Evolutionary conservation across 2,329 filamentous ascomycete species (phyloP).

Genomic region (Aureobasidium mangrovei): DNA sequence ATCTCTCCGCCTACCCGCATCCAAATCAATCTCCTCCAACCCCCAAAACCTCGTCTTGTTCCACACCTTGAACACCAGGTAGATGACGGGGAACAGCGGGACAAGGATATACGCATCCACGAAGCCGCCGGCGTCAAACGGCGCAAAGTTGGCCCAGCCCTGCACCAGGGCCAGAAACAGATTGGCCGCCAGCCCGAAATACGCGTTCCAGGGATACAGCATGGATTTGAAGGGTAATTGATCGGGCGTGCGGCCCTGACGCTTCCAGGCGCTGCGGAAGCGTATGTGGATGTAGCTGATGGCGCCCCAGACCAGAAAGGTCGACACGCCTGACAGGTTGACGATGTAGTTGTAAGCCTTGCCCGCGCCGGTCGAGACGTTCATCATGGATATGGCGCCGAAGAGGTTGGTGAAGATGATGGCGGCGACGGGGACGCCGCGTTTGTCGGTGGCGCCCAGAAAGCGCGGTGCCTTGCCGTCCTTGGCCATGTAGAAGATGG

Average conservation of each 20-base stretch:
- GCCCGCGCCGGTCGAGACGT: slow-evolving; percentile 56
- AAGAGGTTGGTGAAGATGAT: slow-evolving; percentile 62
- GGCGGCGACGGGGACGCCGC: slow-evolving; percentile 53
- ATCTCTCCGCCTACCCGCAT: slow-evolving; percentile 33
- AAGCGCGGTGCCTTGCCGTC: slow-evolving; percentile 62
- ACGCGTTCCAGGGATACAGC: slow-evolving; percentile 45
- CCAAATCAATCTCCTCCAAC: slow-evolving; percentile 33
- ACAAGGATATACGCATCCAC: slow-evolving; percentile 49
- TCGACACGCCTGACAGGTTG: slow-evolving; percentile 60
- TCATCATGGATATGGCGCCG: slow-evolving; percentile 67
- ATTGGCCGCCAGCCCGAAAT: slow-evolving; percentile 40
- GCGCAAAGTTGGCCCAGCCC: slow-evolving; percentile 46
- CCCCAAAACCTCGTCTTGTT: slow-evolving; percentile 30
- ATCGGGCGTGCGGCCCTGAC: slow-evolving; percentile 46
- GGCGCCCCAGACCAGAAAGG: slow-evolving; percentile 62
- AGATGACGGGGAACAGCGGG: slow-evolving; percentile 41
- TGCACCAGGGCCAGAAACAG: slow-evolving; percentile 44
- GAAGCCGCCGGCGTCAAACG: slow-evolving; percentile 42
- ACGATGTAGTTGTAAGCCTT: slow-evolving; percentile 55
- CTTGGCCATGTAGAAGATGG: slow-evolving; percentile 67
- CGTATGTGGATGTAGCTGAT: slow-evolving; percentile 65
- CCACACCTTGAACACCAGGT: slow-evolving; percentile 39
- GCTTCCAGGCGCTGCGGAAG: slow-evolving; percentile 56
- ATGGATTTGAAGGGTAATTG: slow-evolving; percentile 42
- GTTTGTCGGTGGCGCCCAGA: slow-evolving; percentile 57